Evolutionary conservation across 208 protist species (phyloP).

Genomic region (Crithidia thermophila): DNA sequence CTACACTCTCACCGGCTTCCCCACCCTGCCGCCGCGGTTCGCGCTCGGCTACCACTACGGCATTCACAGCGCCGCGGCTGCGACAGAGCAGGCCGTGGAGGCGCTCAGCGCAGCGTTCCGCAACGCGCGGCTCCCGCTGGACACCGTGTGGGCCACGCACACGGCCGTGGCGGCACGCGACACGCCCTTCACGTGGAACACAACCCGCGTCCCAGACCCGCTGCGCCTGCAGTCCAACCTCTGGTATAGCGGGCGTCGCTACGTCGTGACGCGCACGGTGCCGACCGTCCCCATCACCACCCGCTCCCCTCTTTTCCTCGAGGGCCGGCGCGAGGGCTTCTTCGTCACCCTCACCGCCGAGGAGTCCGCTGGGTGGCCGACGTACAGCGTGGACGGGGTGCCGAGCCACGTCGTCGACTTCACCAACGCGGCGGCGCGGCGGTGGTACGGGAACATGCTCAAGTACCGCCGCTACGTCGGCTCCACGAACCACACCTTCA

Average conservation of each 20-base stretch:
- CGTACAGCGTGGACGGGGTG: conserved; percentile 35
- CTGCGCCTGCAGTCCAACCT: conserved; percentile 77
- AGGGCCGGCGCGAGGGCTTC: conserved; percentile 56
- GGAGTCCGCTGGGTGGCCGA: conserved; percentile 26
- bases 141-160: conserved; percentile 35
- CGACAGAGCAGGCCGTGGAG: conserved; percentile 17
- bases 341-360: conserved; percentile 84
- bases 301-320: conserved; percentile 71
- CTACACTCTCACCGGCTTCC: conserved; percentile 92
- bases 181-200: conserved; percentile 55
- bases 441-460: conserved; percentile 91
- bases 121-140: conserved; percentile 35
- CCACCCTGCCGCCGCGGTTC: conserved; percentile 94
- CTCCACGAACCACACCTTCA: conserved; percentile 92
- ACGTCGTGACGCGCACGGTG: conserved; percentile 96
- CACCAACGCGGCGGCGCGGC: conserved; percentile 69
- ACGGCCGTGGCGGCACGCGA: conserved; percentile 19
- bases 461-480: conserved; percentile 88
- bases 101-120: conserved; percentile 33
- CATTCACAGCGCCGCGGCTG: conserved; percentile 9
- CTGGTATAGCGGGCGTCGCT: conserved; percentile 75
- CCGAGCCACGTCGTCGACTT: conserved; percentile 95
- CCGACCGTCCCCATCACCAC: conserved; percentile 94
- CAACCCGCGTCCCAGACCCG: conserved; percentile 89
- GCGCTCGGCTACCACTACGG: conserved; percentile 96